Evolutionary conservation across 2,329 filamentous ascomycete genomes (phyloP).

Genomic region (Aspergillus udagawae): DNA sequence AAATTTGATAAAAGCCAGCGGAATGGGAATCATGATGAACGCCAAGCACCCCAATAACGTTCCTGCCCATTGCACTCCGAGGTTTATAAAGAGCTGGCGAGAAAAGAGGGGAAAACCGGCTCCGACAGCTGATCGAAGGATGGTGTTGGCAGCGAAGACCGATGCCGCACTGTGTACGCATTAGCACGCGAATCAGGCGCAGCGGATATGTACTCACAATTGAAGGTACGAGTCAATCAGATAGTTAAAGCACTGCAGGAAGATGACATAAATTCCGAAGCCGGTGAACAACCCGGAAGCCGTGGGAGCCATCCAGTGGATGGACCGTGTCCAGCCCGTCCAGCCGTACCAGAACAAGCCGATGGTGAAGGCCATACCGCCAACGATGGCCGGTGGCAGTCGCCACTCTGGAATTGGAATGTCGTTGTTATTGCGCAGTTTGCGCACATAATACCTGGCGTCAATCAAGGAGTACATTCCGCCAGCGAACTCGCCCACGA

Average conservation of each 20-base stretch:
- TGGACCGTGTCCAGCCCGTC: slow-evolving; percentile 29
- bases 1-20: slow-evolving; percentile 28
- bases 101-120: slow-evolving; percentile 36
- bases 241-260: slow-evolving; percentile 35
- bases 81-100: slow-evolving; percentile 34
- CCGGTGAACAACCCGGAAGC: slow-evolving; percentile 29
- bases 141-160: slow-evolving; percentile 36
- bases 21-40: slow-evolving; percentile 36
- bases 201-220: slow-evolving; percentile 27
- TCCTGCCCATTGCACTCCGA: slow-evolving; percentile 37
- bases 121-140: slow-evolving; percentile 34
- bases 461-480: slow-evolving; percentile 24
- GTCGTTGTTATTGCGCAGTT: slow-evolving; percentile 26
- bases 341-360: slow-evolving; percentile 38
- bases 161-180: slow-evolving; percentile 29
- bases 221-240: slow-evolving; percentile 39
- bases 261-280: slow-evolving; percentile 32
- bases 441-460: slow-evolving; percentile 25
- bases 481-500: slow-evolving; percentile 28
- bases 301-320: slow-evolving; percentile 36
- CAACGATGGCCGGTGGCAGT: slow-evolving; percentile 27
- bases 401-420: slow-evolving; percentile 32
- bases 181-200: background rate
- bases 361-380: slow-evolving; percentile 28
- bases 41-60: slow-evolving; percentile 37